Base-by-base conservation (phyloP, 2,329 filamentous ascomycete species). In the Chaetomium strumarium region DNA sequence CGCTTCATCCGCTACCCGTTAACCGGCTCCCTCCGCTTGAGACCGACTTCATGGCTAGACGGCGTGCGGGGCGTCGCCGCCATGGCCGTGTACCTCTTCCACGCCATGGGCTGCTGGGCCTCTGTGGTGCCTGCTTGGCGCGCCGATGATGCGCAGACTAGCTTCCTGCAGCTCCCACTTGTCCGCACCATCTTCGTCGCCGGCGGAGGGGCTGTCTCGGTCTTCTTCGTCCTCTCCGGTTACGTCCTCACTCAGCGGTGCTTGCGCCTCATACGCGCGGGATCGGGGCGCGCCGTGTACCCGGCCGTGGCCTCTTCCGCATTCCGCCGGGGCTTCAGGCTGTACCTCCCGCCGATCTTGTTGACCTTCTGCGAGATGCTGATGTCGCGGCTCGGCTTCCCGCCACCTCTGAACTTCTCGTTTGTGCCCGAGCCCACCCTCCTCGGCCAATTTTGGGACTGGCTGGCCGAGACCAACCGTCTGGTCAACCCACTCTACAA, bases 11-110 rank as follows among this genome's bases (percentile, higher is more conserved):
- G 38, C 38, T 49, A 49, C 17, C 46, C 46, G 2, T 6, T 16
- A 12, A 17, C 46, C 29, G 39, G 30, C 3, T 42, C 46, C 9
- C 46, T 49, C 17, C 46, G 46, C 2, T 14, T 49, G 5, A 19
- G 46, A n/a, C 37, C 30, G 5, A 49, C 46, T 13, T 42, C 46
- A 1, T 49, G 46, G 46, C 53, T 55, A 2, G 53, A 55, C 40
- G 53, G 53, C 40, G 44, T 55, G 10, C 53, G 53, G 2, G 53
- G 53, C 39, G 49, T 55, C 10, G 53, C 53, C 1, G 53, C 53
- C 16, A 30, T 52, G 13, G 31, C 24, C 39, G 53, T 55, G 31
- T 55, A 49, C 45, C 31, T 55, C 29, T 52, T 52, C 40, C 53
- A 55, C 37, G 31, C 39, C 39, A 50, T 50, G 39, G 47, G 47